Conservation (phyloP, 2,329 filamentous ascomycete species). For the Graphilbum fragrans region DNA sequence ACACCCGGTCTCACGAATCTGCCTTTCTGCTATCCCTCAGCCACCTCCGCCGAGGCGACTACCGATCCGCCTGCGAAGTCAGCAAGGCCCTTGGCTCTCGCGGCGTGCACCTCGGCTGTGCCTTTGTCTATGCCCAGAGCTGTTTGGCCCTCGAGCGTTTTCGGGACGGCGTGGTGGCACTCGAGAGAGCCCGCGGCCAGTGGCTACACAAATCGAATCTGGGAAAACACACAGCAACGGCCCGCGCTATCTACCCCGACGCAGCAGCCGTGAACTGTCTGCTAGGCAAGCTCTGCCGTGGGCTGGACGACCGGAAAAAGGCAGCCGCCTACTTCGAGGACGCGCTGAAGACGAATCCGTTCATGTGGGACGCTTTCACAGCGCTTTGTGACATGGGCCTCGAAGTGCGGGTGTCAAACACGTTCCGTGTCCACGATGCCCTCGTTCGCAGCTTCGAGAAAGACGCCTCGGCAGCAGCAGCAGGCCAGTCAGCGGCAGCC, state of each 20-base stretch:
- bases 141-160: slow-evolving; percentile 69
- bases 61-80: slow-evolving; percentile 75
- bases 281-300: slow-evolving; percentile 76
- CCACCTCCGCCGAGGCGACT: slow-evolving; percentile 70
- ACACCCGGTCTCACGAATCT: slow-evolving; percentile 69
- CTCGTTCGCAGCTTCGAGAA: slow-evolving; percentile 35
- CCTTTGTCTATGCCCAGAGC: slow-evolving; percentile 83
- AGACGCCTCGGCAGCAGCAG: slow-evolving; percentile 14
- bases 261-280: slow-evolving; percentile 73
- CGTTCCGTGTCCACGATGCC: slow-evolving; percentile 62
- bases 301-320: slow-evolving; percentile 69
- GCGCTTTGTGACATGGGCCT: slow-evolving; percentile 80
- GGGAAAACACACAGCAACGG: slow-evolving; percentile 70
- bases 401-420: slow-evolving; percentile 67
- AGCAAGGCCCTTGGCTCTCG: slow-evolving; percentile 59
- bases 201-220: slow-evolving; percentile 69
- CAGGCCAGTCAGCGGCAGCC: background rate
- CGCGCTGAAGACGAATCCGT: slow-evolving; percentile 77
- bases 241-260: slow-evolving; percentile 67
- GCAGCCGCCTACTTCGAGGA: slow-evolving; percentile 82
- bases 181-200: slow-evolving; percentile 68
- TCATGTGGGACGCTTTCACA: slow-evolving; percentile 96
- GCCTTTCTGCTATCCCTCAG: slow-evolving; percentile 75
- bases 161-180: slow-evolving; percentile 67
- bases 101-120: slow-evolving; percentile 70